Conservation (phyloP, 1,284 basidiomycete genomes). For the Serendipita sp. region DNA sequence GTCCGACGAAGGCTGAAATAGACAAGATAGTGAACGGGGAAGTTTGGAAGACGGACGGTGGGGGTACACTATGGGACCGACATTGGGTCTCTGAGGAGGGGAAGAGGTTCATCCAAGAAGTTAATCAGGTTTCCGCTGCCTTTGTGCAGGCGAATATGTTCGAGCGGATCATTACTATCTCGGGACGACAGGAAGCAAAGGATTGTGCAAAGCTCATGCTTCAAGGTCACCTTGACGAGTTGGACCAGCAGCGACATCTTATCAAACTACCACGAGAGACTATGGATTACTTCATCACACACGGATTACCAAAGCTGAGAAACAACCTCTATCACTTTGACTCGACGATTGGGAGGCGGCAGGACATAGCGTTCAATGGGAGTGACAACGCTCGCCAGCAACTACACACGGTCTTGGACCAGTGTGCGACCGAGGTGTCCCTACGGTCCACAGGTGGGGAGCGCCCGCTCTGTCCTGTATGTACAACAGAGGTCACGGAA, state of each 20-base stretch:
- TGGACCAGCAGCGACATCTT: neutral
- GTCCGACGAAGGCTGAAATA: neutral
- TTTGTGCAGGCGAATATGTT: neutral
- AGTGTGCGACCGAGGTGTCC: neutral
- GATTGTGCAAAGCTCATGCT: constrained; percentile 1
- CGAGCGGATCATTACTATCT: neutral
- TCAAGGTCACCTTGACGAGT: neutral
- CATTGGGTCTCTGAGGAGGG: constrained; percentile 4
- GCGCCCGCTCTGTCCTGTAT: constrained; percentile 35
- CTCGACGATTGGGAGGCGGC: neutral
- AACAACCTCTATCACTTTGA: neutral
- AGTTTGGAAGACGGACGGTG: neutral
- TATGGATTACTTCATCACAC: neutral
- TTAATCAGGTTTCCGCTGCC: neutral
- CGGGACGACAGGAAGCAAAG: neutral
- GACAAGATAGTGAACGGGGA: neutral
- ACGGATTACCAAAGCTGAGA: neutral
- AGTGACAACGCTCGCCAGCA: neutral
- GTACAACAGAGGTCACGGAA: constrained; percentile 36
- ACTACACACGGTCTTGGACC: neutral
- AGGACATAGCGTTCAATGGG: constrained; percentile 1
- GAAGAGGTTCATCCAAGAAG: neutral
- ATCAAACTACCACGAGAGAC: constrained; percentile 1
- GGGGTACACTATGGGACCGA: neutral
- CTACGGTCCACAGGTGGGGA: neutral